phyloP scores from a whole-genome alignment of 306 rosid species.

The Oemleria cerasiformis region DNA sequence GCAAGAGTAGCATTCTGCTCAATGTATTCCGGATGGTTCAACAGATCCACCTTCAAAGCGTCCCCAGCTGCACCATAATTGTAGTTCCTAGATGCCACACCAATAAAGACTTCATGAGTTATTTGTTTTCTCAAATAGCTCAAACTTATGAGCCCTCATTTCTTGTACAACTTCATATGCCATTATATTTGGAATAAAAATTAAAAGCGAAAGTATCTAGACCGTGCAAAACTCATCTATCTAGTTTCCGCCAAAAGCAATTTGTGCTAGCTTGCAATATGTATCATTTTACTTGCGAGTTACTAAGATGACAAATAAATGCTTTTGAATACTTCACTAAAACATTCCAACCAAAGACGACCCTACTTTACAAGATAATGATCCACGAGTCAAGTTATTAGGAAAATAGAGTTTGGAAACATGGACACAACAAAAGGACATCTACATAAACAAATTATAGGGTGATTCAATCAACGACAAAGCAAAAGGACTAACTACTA shows the following conservation, averaged over 20 bases:
- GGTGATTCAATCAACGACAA: background rate
- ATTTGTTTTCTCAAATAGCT: background rate
- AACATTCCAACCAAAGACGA: background rate
- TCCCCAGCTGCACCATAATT: conserved; percentile 82
- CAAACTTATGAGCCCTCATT: background rate
- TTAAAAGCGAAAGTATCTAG: background rate
- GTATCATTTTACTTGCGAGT: background rate
- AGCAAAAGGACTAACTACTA: conserved; percentile 19
- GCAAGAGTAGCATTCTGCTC: conserved; percentile 97
- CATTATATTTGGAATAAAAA: too few species aligned
- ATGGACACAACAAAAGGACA: background rate
- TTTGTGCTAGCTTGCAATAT: background rate
- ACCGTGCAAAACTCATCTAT: background rate
- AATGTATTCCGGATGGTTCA: conserved; percentile 81
- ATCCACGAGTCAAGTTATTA: background rate
- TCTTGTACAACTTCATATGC: background rate
- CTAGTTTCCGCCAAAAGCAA: background rate
- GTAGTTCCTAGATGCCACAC: conserved; percentile 62
- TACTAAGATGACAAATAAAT: background rate
- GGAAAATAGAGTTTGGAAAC: background rate
- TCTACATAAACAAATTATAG: background rate
- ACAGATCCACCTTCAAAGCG: conserved; percentile 62
- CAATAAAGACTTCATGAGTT: conserved; percentile 13
- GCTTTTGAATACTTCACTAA: background rate
- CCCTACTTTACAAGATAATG: background rate